Evolutionary conservation across 2,329 filamentous ascomycete genomes (phyloP).

Genomic region (Colletotrichum ledebouriae): DNA sequence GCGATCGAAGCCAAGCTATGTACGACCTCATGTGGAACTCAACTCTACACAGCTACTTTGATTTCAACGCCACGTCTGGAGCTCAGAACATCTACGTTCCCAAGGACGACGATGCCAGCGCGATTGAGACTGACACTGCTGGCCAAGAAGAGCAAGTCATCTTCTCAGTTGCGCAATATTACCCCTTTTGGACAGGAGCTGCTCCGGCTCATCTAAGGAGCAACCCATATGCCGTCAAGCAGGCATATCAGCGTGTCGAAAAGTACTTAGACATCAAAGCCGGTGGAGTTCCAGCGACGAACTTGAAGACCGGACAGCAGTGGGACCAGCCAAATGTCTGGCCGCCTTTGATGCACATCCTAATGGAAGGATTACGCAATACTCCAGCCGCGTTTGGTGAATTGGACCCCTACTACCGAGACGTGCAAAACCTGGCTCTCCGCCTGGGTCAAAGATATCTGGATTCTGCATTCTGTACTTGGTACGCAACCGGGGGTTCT

Average conservation of each 20-base stretch:
- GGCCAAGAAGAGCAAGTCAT: slow-evolving; percentile 68
- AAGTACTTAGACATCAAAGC: slow-evolving; percentile 63
- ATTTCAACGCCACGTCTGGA: slow-evolving; percentile 74
- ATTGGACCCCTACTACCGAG: slow-evolving; percentile 66
- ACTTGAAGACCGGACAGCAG: slow-evolving; percentile 72
- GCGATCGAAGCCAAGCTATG: slow-evolving; percentile 71
- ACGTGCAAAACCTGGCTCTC: slow-evolving; percentile 68
- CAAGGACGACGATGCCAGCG: slow-evolving; percentile 60
- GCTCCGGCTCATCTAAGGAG: slow-evolving; percentile 69
- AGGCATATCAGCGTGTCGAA: slow-evolving; percentile 66
- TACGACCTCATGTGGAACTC: slow-evolving; percentile 74
- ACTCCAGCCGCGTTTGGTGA: slow-evolving; percentile 68
- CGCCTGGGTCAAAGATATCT: slow-evolving; percentile 74
- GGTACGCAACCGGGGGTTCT: slow-evolving; percentile 75
- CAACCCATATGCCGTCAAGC: slow-evolving; percentile 69
- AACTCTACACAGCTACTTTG: slow-evolving; percentile 74
- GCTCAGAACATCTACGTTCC: slow-evolving; percentile 68
- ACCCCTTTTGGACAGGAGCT: slow-evolving; percentile 78
- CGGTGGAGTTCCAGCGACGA: slow-evolving; percentile 74
- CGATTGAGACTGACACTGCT: slow-evolving; percentile 58
- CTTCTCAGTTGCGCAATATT: slow-evolving; percentile 72
- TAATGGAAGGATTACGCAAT: slow-evolving; percentile 73
- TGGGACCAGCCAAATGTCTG: slow-evolving; percentile 81
- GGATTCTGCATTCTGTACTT: slow-evolving; percentile 78
- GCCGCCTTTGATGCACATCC: slow-evolving; percentile 75